Conservation (phyloP, 208 protist species). For the Acanthamoeba culbertsoni region DNA sequence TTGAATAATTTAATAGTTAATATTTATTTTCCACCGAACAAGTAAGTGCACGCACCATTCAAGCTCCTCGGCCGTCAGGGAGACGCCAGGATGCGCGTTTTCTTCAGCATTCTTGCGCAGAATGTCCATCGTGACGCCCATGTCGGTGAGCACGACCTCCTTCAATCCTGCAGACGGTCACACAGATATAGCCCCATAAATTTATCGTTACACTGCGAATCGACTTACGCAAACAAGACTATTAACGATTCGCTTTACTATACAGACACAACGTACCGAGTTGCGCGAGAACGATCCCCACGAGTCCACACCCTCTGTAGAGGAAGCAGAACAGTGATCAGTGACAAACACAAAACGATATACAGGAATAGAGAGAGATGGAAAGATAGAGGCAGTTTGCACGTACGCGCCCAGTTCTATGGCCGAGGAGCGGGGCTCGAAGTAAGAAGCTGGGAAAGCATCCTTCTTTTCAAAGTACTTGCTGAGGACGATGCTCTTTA, state of each 20-base stretch:
- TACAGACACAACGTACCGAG: neutral
- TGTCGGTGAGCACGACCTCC: constrained; percentile 36
- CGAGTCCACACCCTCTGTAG: constrained; percentile 11
- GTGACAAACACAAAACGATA: neutral
- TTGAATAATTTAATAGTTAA: neutral
- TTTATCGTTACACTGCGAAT: no score
- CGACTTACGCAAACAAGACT: no score
- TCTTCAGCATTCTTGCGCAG: neutral
- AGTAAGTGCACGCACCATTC: neutral
- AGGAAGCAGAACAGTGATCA: neutral
- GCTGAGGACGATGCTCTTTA: constrained; percentile 50
- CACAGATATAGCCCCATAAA: neutral
- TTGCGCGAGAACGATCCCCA: constrained; percentile 10
- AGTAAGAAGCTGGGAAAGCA: neutral
- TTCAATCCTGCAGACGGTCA: neutral
- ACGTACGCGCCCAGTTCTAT: constrained; percentile 53
- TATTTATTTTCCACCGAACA: neutral
- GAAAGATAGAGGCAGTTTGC: no score
- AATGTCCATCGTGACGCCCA: constrained; percentile 37
- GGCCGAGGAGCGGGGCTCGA: neutral
- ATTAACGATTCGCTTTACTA: no score
- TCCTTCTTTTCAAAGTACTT: constrained; percentile 40
- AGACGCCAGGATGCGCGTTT: neutral
- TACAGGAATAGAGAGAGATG: neutral
- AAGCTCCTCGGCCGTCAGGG: constrained; percentile 8